Evolutionary conservation across 495 filamentous ascomycete genomes (phyloP).

Genomic region (Penicillium verhagenii): DNA sequence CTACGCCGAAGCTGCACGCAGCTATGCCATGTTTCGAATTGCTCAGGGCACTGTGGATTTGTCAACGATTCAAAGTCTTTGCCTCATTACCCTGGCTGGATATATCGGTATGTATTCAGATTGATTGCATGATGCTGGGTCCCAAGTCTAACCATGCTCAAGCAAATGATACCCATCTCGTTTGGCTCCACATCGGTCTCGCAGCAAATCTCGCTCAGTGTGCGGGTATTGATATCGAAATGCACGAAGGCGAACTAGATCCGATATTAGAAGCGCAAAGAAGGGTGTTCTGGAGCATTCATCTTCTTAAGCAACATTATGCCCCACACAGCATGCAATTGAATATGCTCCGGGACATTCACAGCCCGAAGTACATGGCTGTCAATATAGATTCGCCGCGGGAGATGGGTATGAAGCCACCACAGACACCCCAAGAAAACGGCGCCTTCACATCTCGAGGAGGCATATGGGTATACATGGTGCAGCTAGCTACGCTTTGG

Average conservation of each 20-base stretch:
- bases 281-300: slow-evolving; percentile 44
- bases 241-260: slow-evolving; percentile 23
- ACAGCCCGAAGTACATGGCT: slow-evolving; percentile 27
- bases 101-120: slow-evolving; percentile 31
- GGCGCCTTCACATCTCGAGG: slow-evolving; percentile 28
- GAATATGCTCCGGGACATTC: slow-evolving; percentile 31
- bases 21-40: slow-evolving; percentile 39
- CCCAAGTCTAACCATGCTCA: neutral
- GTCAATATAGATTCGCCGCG: slow-evolving; percentile 12
- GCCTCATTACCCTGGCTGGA: slow-evolving; percentile 39
- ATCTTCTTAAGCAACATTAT: slow-evolving; percentile 40
- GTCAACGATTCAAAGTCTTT: slow-evolving; percentile 41
- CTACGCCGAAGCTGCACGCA: slow-evolving; percentile 36
- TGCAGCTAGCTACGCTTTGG: slow-evolving; percentile 42
- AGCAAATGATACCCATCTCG: slow-evolving; percentile 27
- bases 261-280: slow-evolving; percentile 32
- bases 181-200: slow-evolving; percentile 22
- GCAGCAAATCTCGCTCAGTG: slow-evolving; percentile 33
- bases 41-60: slow-evolving; percentile 40
- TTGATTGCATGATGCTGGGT: too few species aligned
- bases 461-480: slow-evolving; percentile 40
- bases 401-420: slow-evolving; percentile 16
- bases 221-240: slow-evolving; percentile 37
- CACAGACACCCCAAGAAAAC: slow-evolving; percentile 29
- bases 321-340: slow-evolving; percentile 35